A percentile compares a stretch with the other conserved stretches of the same genome.
phyloP scores from a whole-genome alignment of 2,329 filamentous ascomycete genomes.

The Trichophyton rubrum region DNA sequence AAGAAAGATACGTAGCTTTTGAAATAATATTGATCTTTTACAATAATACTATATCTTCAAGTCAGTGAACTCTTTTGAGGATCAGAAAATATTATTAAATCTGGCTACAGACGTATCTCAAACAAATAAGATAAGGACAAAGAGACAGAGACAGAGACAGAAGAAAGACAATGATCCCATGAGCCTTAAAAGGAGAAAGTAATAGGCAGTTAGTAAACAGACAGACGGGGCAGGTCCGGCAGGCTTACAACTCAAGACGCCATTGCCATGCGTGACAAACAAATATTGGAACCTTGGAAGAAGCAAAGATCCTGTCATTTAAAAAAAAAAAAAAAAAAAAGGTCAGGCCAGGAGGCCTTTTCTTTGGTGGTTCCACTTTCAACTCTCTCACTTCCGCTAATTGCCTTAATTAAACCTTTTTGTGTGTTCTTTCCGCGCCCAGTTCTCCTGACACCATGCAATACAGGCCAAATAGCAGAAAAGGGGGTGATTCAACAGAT shows the following conservation, averaged over 20 bases:
- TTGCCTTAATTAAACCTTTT: background rate
- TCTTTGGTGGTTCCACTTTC: background rate
- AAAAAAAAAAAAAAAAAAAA: no score
- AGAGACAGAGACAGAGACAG: background rate
- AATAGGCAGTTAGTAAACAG: background rate
- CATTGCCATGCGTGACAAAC: background rate
- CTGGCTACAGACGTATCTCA: background rate
- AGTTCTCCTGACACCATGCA: slow-evolving; percentile 1
- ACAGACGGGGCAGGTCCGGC: background rate
- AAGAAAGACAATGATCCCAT: background rate
- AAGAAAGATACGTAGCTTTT: background rate
- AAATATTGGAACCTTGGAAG: background rate
- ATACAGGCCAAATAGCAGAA: background rate
- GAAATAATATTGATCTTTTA: no score
- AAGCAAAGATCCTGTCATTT: background rate
- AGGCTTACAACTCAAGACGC: background rate
- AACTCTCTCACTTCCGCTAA: background rate
- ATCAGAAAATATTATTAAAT: slow-evolving; percentile 1
- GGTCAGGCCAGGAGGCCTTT: background rate
- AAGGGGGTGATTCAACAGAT: background rate
- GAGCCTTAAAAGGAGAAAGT: background rate
- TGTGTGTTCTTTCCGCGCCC: background rate
- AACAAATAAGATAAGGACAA: background rate
- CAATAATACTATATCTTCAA: background rate
- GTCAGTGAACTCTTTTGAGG: background rate